Evolutionary conservation across 2,329 filamentous ascomycete species (phyloP).

Genomic region (Chrysoporthe cubensis): DNA sequence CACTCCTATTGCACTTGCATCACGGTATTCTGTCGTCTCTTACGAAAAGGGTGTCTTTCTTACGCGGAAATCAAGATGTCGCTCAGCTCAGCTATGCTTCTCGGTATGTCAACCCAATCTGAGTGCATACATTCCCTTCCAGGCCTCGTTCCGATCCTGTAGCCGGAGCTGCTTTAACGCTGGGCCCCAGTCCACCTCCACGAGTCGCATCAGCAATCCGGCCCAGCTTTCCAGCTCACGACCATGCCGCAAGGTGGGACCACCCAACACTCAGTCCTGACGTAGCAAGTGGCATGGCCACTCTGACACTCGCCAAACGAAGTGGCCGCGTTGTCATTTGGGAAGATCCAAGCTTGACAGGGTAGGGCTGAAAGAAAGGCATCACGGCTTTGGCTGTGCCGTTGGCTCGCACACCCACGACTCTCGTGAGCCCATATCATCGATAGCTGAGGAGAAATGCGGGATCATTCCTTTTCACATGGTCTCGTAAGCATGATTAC

Average conservation of each 20-base stretch:
- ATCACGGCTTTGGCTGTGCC: constrained; percentile 13
- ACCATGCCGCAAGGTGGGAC: background rate
- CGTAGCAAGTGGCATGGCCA: constrained; percentile 6
- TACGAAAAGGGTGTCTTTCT: background rate
- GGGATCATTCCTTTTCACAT: constrained; percentile 28
- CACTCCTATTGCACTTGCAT: background rate
- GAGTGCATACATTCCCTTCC: background rate
- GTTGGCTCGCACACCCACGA: constrained; percentile 23
- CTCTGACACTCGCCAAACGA: constrained; percentile 27
- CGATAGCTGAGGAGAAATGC: constrained; percentile 31
- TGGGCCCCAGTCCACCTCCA: background rate
- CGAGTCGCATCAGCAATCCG: background rate
- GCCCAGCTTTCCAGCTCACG: background rate
- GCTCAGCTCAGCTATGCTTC: background rate
- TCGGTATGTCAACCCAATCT: background rate
- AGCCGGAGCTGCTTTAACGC: background rate
- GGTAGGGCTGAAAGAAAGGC: constrained; percentile 25
- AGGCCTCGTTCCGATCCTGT: background rate
- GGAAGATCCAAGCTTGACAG: constrained; percentile 24
- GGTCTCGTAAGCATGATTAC: background rate
- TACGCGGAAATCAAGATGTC: background rate
- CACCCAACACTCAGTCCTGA: constrained; percentile 11
- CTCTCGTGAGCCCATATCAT: constrained; percentile 24
- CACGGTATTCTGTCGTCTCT: background rate
- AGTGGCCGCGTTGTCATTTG: constrained; percentile 21